Evolutionary conservation across 352 stramenopile genomes (phyloP).

Genomic region (Phytopythium vexans): DNA sequence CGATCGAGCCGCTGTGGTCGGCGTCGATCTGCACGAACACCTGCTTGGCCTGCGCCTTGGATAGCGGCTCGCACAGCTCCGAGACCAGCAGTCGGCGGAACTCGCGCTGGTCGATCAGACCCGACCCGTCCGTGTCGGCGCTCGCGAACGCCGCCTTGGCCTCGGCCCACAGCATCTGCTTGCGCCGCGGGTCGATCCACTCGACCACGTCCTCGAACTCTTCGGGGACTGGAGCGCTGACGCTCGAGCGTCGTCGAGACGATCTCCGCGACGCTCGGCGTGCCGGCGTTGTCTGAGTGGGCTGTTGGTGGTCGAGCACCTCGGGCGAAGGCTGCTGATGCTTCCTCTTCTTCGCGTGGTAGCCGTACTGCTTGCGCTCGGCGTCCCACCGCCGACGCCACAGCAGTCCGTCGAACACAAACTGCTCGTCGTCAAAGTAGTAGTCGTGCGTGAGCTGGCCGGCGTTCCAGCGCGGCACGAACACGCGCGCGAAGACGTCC

Average conservation of each 20-base stretch:
- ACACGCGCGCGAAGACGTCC: conserved; percentile 36
- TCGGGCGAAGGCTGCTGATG: neutral
- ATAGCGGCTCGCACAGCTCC: conserved; percentile 44
- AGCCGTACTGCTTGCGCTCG: conserved; percentile 25
- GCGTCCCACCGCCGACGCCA: conserved; percentile 36
- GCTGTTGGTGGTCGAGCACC: conserved; percentile 6
- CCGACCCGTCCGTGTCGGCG: conserved; percentile 31
- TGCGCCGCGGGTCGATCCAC: conserved; percentile 33
- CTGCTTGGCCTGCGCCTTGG: conserved; percentile 17
- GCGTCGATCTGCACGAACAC: conserved; percentile 34
- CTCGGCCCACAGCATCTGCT: conserved; percentile 25
- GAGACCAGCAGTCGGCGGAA: conserved; percentile 28
- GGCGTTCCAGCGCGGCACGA: conserved; percentile 46
- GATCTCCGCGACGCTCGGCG: neutral
- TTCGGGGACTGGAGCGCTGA: neutral
- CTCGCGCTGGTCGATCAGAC: conserved; percentile 31
- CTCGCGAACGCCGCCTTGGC: conserved; percentile 27
- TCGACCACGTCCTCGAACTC: conserved; percentile 33
- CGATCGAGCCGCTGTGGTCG: conserved; percentile 38
- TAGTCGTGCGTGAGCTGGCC: conserved; percentile 49
- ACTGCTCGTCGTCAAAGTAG: conserved; percentile 52
- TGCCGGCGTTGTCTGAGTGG: neutral
- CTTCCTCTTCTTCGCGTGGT: conserved; percentile 17
- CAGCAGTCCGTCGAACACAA: conserved; percentile 30
- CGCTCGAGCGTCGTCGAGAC: neutral